Evolutionary conservation across 2,329 filamentous ascomycete species (phyloP).

Genomic region (Hypoxylon sp.): DNA sequence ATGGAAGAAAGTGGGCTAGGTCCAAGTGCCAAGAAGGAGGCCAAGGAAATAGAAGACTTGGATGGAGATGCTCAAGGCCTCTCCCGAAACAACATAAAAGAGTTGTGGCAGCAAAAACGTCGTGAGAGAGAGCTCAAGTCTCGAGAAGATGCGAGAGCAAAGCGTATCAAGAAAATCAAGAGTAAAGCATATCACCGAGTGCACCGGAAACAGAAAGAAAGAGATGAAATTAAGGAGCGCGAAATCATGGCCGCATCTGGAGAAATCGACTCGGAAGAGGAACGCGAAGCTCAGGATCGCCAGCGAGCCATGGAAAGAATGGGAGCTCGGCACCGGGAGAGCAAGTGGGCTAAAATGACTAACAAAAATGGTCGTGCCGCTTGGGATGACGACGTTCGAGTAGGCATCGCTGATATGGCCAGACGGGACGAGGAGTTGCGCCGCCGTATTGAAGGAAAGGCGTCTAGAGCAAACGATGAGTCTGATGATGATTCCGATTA

Average conservation of each 20-base stretch:
- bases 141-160: slow-evolving; percentile 87
- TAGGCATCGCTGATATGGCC: slow-evolving; percentile 84
- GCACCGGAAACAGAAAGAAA: slow-evolving; percentile 80
- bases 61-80: slow-evolving; percentile 80
- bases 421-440: slow-evolving; percentile 85
- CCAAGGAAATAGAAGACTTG: slow-evolving; percentile 73
- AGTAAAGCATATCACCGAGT: slow-evolving; percentile 94
- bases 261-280: slow-evolving; percentile 75
- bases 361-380: slow-evolving; percentile 83
- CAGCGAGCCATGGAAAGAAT: slow-evolving; percentile 87
- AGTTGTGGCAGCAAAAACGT: slow-evolving; percentile 80
- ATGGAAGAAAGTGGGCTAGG: slow-evolving; percentile 88
- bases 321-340: slow-evolving; percentile 86
- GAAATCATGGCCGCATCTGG: slow-evolving; percentile 70
- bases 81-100: slow-evolving; percentile 79
- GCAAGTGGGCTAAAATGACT: slow-evolving; percentile 91
- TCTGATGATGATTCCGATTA: slow-evolving; percentile 67
- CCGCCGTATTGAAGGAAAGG: slow-evolving; percentile 81
- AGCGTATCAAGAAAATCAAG: slow-evolving; percentile 99
- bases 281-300: slow-evolving; percentile 76
- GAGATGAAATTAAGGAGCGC: slow-evolving; percentile 66
- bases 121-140: slow-evolving; percentile 88
- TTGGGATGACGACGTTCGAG: slow-evolving; percentile 90
- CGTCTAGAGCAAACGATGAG: slow-evolving; percentile 52
- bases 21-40: slow-evolving; percentile 67